Base-by-base conservation (phyloP, 2,329 filamentous ascomycete species). In the Fusarium redolens region DNA sequence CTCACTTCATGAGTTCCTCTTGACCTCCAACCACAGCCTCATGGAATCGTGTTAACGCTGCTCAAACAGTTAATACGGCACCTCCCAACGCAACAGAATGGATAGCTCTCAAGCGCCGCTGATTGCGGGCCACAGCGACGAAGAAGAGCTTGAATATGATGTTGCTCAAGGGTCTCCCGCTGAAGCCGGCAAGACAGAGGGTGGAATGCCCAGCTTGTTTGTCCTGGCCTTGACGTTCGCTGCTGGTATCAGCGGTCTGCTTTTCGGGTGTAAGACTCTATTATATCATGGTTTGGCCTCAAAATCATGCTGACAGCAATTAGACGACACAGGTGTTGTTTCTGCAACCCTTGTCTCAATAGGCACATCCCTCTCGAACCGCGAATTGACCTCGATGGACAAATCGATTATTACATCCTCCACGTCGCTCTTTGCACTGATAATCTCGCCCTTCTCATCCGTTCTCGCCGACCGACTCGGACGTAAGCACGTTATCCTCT, bases 391-490 rank as follows among this genome's bases (percentile, higher is more conserved):
- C 3, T 88, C 90, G 1, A 81, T 91, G 76, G 90, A 92, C 80
- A 93, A 91, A 79, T 92, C 91, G 11, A 83, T 93, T 72, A 91
- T 92, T 76, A 93, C 92, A 6, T 91, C 90, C n/a, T 88, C 87
- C 28, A 93, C 92, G 9, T 89, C 90, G 8, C 86, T 93, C 52
- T 88, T 91, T 69, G 92, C 92, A 7, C 87, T 92, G 7, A 77
- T 90, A 61, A 83, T 90, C 44, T 92, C 91, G 4, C 91, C 92
- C 4, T 85, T 90, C 44, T 89, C 90, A 4, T 92, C 90, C 6
- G 74, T 90, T n/a, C 83, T 92, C 18, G 91, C 91, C 69, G 91
- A 92, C 76, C 80, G 79, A 30, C 81, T 89, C 41, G 91, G 91
- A 45, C 88, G 91, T 30, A 89, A 88, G 69, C 86, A 85, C 65